A percentile compares a stretch with the other conserved stretches of the same genome.
Evolutionary conservation across 2,329 filamentous ascomycete genomes (phyloP).

Genomic region (Fusarium falciforme): DNA sequence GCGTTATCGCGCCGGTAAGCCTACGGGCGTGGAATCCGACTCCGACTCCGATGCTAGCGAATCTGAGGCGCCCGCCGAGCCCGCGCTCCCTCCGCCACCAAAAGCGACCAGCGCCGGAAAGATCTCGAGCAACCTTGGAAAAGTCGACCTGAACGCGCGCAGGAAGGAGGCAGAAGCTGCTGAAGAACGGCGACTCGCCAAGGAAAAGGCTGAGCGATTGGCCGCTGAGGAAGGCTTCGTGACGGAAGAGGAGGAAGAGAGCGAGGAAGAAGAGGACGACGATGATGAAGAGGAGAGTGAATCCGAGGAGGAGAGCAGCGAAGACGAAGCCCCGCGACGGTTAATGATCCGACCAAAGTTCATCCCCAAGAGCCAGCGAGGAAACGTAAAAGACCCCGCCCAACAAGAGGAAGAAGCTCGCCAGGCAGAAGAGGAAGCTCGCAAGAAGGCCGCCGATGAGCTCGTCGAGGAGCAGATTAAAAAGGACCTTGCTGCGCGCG

Average conservation of each 20-base stretch:
- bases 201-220: constrained; percentile 61
- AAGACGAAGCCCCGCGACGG: constrained; percentile 67
- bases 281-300: constrained; percentile 55
- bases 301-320: constrained; percentile 61
- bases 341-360: constrained; percentile 74
- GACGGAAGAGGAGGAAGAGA: constrained; percentile 63
- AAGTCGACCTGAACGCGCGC: constrained; percentile 63
- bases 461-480: constrained; percentile 91
- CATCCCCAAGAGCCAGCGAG: constrained; percentile 68
- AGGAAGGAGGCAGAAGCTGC: constrained; percentile 59
- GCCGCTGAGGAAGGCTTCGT: constrained; percentile 73
- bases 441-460: constrained; percentile 78
- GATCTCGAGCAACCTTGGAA: constrained; percentile 65
- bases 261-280: constrained; percentile 48
- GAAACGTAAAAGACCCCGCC: constrained; percentile 45
- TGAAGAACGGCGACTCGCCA: constrained; percentile 60
- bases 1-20: constrained; percentile 88
- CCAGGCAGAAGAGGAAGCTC: constrained; percentile 68
- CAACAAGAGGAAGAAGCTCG: constrained; percentile 51
- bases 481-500: constrained; percentile 80
- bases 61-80: constrained; percentile 48
- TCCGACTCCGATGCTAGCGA: constrained; percentile 65
- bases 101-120: constrained; percentile 67
- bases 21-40: constrained; percentile 65
- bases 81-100: constrained; percentile 64